Base-by-base conservation (phyloP, 805 yeast species). In the Brettanomyces nanus region DNA sequence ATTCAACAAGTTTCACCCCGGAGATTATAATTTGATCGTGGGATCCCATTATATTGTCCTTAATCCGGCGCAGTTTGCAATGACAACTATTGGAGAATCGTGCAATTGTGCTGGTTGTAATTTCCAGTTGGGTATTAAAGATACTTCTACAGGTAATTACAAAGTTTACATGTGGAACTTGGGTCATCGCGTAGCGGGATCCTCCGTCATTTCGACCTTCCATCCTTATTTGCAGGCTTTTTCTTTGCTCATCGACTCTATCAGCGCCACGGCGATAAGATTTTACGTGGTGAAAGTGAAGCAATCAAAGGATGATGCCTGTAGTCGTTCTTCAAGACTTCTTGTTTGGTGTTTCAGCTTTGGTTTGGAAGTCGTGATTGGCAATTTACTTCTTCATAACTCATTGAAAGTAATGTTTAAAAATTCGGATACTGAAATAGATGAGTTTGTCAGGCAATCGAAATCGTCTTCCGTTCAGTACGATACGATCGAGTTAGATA, bases 101-200 rank as follows among this genome's bases (percentile, higher is more conserved):
- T 47, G 65, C 0, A 19, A 19, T 4, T 75, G 81, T 50, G 7
- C 4, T 0, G 20, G 37, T 1, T 77, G 84, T 49, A 46, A 51
- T 0, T 3, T 27, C 1, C 6, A 30, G 1, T 19, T 77, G 2
- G 84, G 84, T 0, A 62, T 56, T 13, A 25, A 50, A 9, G 69
- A 64, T 42, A 49, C 48, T 19, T 42, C 45, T 32, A 53, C 59
- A 21, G 56, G 54, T 17, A 46, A 58, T 29, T 52, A 47, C 11
- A 69, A 62, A 41, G 29, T 80, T 1, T 64, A 65, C 59, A 81
- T 80, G 49, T 82, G 89, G 89, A 63, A 65, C 19, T 31, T 79
- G 2, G 40, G 42, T 6, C 46, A 77, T 13, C 36, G 28, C 3
- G 18, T 6, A 2, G 33, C 29, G 7, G 30, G 44, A 2, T 48